phyloP scores from a whole-genome alignment of 805 yeast genomes.

The Suhomyces faveliae region DNA sequence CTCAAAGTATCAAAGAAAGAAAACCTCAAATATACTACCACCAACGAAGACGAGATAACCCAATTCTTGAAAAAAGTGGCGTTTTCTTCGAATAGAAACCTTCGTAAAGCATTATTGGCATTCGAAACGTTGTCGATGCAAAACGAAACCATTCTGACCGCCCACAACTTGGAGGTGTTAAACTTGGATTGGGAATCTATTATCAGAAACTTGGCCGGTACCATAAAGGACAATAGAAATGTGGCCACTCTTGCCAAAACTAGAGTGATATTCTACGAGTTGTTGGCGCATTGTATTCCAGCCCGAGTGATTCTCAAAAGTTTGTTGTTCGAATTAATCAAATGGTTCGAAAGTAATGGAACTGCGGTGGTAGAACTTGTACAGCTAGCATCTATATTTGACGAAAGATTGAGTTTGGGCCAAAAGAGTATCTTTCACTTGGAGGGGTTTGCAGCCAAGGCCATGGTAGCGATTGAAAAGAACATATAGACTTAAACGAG shows the following conservation, averaged over 20 bases:
- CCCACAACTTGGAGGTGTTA: slow-evolving; percentile 49
- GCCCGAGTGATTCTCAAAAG: slow-evolving; percentile 74
- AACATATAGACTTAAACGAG: slow-evolving; percentile 1
- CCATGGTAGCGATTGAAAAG: slow-evolving; percentile 72
- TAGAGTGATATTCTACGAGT: slow-evolving; percentile 73
- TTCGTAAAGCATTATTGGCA: slow-evolving; percentile 73
- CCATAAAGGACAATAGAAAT: slow-evolving; percentile 58
- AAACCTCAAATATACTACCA: slow-evolving; percentile 39
- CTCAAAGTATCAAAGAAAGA: slow-evolving; percentile 58
- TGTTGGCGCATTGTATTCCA: slow-evolving; percentile 92
- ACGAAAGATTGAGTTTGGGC: slow-evolving; percentile 84
- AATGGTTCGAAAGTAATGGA: slow-evolving; percentile 18
- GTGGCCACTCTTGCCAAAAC: slow-evolving; percentile 61
- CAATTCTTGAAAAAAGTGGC: slow-evolving; percentile 53
- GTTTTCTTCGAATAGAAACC: slow-evolving; percentile 58
- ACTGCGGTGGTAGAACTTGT: slow-evolving; percentile 47
- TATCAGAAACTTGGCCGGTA: slow-evolving; percentile 59
- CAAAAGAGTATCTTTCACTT: slow-evolving; percentile 88
- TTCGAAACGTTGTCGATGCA: slow-evolving; percentile 81
- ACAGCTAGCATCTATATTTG: slow-evolving; percentile 63
- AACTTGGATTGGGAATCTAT: slow-evolving; percentile 91
- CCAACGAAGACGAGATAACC: slow-evolving; percentile 32
- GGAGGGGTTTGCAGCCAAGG: slow-evolving; percentile 89
- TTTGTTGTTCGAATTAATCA: slow-evolving; percentile 45
- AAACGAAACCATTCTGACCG: slow-evolving; percentile 47